Conservation (phyloP, 2,329 filamentous ascomycete genomes). For the Alternaria sp. region DNA sequence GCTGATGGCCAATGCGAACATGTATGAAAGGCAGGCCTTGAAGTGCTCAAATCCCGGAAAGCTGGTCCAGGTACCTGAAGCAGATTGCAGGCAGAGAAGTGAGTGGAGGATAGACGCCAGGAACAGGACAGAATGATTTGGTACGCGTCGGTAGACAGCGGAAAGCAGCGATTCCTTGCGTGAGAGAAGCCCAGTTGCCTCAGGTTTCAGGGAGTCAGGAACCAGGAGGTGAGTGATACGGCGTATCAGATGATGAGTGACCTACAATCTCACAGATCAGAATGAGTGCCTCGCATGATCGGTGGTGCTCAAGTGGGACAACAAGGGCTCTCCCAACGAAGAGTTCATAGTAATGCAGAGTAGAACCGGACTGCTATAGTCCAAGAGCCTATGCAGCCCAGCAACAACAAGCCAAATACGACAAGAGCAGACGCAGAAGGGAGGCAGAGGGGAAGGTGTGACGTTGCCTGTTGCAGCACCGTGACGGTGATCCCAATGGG, state of each 20-base stretch:
- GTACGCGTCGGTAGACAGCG: conserved; percentile 27
- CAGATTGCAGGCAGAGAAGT: conserved; percentile 15
- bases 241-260: conserved; percentile 35
- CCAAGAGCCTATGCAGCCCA: conserved; percentile 6
- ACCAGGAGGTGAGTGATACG: conserved; percentile 19
- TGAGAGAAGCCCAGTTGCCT: conserved; percentile 21
- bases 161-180: conserved; percentile 40
- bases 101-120: conserved; percentile 24
- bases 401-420: conserved; percentile 12
- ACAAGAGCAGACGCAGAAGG: conserved; percentile 23
- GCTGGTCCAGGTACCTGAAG: conserved; percentile 19
- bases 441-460: conserved; percentile 33
- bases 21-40: conserved; percentile 17
- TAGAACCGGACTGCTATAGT: conserved; percentile 18
- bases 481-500: conserved; percentile 37
- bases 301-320: conserved; percentile 28
- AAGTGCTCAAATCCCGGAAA: conserved; percentile 8
- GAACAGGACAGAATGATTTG: conserved; percentile 24
- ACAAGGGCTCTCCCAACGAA: conserved; percentile 28
- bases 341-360: conserved; percentile 27
- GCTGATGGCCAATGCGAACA: conserved; percentile 26
- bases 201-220: conserved; percentile 28
- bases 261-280: conserved; percentile 39
- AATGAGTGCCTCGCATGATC: conserved; percentile 38
- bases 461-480: conserved; percentile 45